Conservation (phyloP, 495 filamentous ascomycete species). For the Neurospora sp. region DNA sequence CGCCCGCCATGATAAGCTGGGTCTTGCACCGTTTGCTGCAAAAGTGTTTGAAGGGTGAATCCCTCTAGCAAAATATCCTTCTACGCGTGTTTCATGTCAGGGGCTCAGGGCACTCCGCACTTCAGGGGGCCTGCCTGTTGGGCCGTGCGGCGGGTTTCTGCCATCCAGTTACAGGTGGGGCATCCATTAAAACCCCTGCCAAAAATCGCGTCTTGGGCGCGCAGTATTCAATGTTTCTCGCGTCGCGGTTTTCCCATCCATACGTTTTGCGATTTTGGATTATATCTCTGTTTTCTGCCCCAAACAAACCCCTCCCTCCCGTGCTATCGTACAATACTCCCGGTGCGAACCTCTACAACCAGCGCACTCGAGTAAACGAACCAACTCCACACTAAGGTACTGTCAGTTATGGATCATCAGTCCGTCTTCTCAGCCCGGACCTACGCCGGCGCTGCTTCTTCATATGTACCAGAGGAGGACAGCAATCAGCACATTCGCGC, state of each 20-base stretch:
- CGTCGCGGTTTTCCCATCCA: slow-evolving; percentile 7
- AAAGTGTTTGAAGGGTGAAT: background rate
- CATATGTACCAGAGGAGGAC: slow-evolving; percentile 44
- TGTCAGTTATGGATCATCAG: slow-evolving; percentile 66
- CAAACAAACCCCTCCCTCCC: background rate
- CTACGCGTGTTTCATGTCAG: background rate
- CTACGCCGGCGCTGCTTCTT: slow-evolving; percentile 12
- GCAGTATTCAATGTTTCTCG: background rate
- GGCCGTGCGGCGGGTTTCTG: background rate
- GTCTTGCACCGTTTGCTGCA: background rate
- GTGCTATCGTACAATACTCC: background rate
- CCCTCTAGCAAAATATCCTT: background rate
- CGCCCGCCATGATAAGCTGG: background rate
- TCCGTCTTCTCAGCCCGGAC: slow-evolving; percentile 66
- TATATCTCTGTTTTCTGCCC: background rate
- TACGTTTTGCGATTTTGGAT: slow-evolving; percentile 1
- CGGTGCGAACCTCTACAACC: background rate
- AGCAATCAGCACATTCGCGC: slow-evolving; percentile 47
- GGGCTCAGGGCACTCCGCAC: background rate
- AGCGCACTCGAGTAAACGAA: background rate
- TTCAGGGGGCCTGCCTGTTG: background rate
- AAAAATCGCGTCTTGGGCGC: slow-evolving; percentile 8
- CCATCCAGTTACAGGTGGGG: slow-evolving; percentile 2
- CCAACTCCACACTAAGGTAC: no score
- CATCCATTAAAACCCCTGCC: slow-evolving; percentile 21